phyloP scores from a whole-genome alignment of 2,329 filamentous ascomycete genomes.

The Paramyrothecium sp. region DNA sequence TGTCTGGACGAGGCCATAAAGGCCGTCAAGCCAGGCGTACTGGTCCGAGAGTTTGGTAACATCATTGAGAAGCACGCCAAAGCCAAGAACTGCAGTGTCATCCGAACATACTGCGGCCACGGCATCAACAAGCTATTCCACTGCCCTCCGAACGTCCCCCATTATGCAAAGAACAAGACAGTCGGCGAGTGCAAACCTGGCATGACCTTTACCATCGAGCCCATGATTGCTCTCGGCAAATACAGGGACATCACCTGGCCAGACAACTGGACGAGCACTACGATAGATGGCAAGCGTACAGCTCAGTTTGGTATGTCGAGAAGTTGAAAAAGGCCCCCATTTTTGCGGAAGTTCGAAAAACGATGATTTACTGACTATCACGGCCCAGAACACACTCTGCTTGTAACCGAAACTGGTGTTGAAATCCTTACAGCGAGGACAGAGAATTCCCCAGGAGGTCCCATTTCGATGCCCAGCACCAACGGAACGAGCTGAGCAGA shows the following conservation, averaged over 20 bases:
- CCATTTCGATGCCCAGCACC: slow-evolving; percentile 54
- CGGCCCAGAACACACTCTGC: slow-evolving; percentile 70
- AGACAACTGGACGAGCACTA: slow-evolving; percentile 97
- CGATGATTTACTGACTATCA: background rate
- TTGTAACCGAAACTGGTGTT: slow-evolving; percentile 80
- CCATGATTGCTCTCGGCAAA: slow-evolving; percentile 93
- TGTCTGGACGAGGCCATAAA: slow-evolving; percentile 90
- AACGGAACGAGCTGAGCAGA: slow-evolving; percentile 8
- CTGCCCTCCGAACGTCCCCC: slow-evolving; percentile 87
- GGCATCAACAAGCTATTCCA: slow-evolving; percentile 95
- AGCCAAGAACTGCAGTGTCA: slow-evolving; percentile 78
- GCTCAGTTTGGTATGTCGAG: slow-evolving; percentile 76
- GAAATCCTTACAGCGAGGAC: slow-evolving; percentile 77
- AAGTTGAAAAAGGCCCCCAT: slow-evolving; percentile 21
- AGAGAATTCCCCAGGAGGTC: slow-evolving; percentile 72
- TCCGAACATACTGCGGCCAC: slow-evolving; percentile 95
- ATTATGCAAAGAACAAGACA: slow-evolving; percentile 98
- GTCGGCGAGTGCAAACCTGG: slow-evolving; percentile 91
- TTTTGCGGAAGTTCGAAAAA: no score
- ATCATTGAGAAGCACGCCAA: slow-evolving; percentile 96
- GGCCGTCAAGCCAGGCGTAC: slow-evolving; percentile 86
- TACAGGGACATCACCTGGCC: slow-evolving; percentile 96
- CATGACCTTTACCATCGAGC: slow-evolving; percentile 99
- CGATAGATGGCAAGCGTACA: slow-evolving; percentile 82
- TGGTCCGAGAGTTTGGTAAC: slow-evolving; percentile 91